Percentiles rank a stretch among this genome's conserved stretches.
phyloP scores from a whole-genome alignment of 257 asterid species.

The Penstemon newberryi region DNA sequence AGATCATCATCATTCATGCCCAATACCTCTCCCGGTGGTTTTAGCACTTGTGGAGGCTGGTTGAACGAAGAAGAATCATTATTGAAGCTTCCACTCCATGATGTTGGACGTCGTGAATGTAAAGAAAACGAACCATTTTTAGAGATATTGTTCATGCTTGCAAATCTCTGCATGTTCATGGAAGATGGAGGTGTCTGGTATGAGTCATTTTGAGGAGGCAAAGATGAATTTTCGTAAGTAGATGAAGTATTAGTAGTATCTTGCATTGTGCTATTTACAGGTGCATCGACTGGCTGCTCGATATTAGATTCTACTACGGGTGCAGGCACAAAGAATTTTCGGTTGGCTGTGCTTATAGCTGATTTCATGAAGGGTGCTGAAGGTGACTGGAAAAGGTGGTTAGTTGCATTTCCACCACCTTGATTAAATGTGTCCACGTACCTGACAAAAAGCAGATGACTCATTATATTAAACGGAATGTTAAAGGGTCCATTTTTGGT shows the following conservation, averaged over 20 bases:
- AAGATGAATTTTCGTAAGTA: constrained; percentile 33
- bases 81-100: constrained; percentile 85
- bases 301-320: constrained; percentile 34
- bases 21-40: constrained; percentile 58
- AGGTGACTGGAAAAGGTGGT: constrained; percentile 59
- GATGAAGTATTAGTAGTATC: constrained; percentile 24
- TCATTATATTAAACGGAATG: constrained; percentile 1
- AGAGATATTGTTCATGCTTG: constrained; percentile 72
- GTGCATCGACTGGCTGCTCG: constrained; percentile 43
- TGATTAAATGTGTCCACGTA: constrained; percentile 57
- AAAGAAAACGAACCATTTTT: constrained; percentile 39
- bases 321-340: constrained; percentile 79
- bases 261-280: constrained; percentile 31
- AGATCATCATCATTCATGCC: constrained; percentile 76
- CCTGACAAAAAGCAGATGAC: constrained; percentile 32
- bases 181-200: constrained; percentile 39
- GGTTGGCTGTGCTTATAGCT: constrained; percentile 41
- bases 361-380: constrained; percentile 58
- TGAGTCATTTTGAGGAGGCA: constrained; percentile 41
- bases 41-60: constrained; percentile 38
- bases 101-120: constrained; percentile 70
- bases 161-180: constrained; percentile 54
- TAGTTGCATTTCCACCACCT: constrained; percentile 68
- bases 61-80: constrained; percentile 25
- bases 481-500: neutral